phyloP scores from a whole-genome alignment of 768 basidiomycete genomes.

The Plicaturopsis crispa region DNA sequence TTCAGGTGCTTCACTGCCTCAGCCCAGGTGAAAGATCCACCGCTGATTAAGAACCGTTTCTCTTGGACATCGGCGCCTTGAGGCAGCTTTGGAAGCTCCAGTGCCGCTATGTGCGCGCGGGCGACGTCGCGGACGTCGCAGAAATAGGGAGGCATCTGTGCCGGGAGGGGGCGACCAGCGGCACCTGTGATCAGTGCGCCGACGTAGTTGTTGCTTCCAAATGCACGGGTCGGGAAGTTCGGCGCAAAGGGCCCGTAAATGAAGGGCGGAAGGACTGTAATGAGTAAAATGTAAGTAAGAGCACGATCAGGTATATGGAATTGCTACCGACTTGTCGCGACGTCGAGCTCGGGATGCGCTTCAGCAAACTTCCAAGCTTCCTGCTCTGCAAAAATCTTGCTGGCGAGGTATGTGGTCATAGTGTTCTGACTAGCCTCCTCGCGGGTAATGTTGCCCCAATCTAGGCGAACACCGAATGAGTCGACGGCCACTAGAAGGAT shows the following conservation, averaged over 20 bases:
- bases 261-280: slow-evolving; percentile 25
- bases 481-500: background rate
- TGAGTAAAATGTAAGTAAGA: slow-evolving; percentile 8
- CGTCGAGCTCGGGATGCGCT: slow-evolving; percentile 14
- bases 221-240: slow-evolving; percentile 21
- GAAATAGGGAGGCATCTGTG: slow-evolving; percentile 19
- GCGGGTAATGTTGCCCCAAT: slow-evolving; percentile 25
- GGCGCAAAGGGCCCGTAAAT: slow-evolving; percentile 29
- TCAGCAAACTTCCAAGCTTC: slow-evolving; percentile 20
- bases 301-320: background rate
- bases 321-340: slow-evolving; percentile 16
- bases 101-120: slow-evolving; percentile 7
- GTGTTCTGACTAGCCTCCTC: slow-evolving; percentile 19
- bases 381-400: slow-evolving; percentile 33
- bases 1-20: too few species aligned
- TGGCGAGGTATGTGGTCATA: slow-evolving; percentile 25
- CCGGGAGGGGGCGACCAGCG: slow-evolving; percentile 7
- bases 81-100: slow-evolving; percentile 7
- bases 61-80: too few species aligned
- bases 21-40: slow-evolving; percentile 2
- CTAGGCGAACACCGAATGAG: slow-evolving; percentile 8
- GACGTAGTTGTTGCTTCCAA: slow-evolving; percentile 24
- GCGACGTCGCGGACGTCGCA: slow-evolving; percentile 24
- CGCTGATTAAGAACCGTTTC: slow-evolving; percentile 5
- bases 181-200: slow-evolving; percentile 20